phyloP scores from a whole-genome alignment of 2,329 filamentous ascomycete genomes.

The Calonectria pseudoreteaudii region DNA sequence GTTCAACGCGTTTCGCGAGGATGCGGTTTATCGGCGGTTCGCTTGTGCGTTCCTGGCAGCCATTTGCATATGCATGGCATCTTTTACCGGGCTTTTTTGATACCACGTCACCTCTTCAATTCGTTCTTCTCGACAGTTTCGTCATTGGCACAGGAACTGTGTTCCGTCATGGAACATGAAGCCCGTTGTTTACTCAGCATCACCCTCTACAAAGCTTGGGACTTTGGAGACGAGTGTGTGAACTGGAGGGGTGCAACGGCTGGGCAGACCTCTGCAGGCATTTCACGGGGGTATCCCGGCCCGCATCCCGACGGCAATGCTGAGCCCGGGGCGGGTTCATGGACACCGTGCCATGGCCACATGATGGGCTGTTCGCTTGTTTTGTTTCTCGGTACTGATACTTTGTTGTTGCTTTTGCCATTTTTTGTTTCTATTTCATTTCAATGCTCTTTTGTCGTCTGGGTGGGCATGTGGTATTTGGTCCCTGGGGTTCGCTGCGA shows the following conservation, averaged over 20 bases:
- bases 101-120: conserved; percentile 44
- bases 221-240: background rate
- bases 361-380: conserved; percentile 2
- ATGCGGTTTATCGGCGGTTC: conserved; percentile 36
- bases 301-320: background rate
- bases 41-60: conserved; percentile 35
- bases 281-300: background rate
- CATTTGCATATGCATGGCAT: conserved; percentile 40
- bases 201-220: background rate
- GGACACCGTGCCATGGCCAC: conserved; percentile 1
- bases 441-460: conserved; percentile 17
- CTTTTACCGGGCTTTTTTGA: conserved; percentile 45
- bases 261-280: background rate
- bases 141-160: conserved; percentile 13
- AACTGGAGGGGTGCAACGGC: background rate
- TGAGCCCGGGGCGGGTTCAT: background rate
- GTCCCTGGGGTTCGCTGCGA: conserved; percentile 28
- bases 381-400: conserved; percentile 10
- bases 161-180: conserved; percentile 1
- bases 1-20: conserved; percentile 28
- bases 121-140: conserved; percentile 34
- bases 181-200: background rate
- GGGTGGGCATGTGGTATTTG: conserved; percentile 23
- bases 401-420: conserved; percentile 9
- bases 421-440: background rate